Evolutionary conservation across 495 filamentous ascomycete genomes (phyloP).

Genomic region (Penicillium bialowiezense): DNA sequence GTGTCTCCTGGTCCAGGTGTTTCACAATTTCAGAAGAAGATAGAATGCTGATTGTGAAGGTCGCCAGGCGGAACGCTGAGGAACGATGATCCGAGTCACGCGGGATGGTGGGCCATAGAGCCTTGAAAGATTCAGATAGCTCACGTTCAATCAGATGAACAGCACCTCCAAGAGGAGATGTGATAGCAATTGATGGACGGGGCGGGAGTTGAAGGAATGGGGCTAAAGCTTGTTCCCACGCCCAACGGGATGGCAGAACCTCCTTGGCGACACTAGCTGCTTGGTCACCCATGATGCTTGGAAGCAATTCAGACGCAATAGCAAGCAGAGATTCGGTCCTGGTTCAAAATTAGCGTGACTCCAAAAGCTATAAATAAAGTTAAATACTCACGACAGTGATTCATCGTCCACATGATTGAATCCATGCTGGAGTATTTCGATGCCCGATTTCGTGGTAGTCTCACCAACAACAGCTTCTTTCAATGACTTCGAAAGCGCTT

Average conservation of each 20-base stretch:
- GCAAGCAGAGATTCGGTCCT: slow-evolving; percentile 53
- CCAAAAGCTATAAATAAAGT: too few species aligned
- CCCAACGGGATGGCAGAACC: slow-evolving; percentile 45
- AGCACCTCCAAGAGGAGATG: slow-evolving; percentile 65
- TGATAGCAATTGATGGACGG: slow-evolving; percentile 64
- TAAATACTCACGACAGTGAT: slow-evolving; percentile 50
- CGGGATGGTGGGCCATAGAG: slow-evolving; percentile 30
- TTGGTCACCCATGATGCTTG: slow-evolving; percentile 30
- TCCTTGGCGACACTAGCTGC: slow-evolving; percentile 28
- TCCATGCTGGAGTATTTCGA: slow-evolving; percentile 51
- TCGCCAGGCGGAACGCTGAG: slow-evolving; percentile 67
- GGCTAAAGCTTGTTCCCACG: slow-evolving; percentile 54
- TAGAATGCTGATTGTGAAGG: slow-evolving; percentile 61
- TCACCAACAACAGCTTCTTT: slow-evolving; percentile 37
- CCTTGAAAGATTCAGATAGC: slow-evolving; percentile 21
- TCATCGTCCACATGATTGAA: slow-evolving; percentile 48
- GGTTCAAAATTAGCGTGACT: slow-evolving; percentile 13
- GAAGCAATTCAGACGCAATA: slow-evolving; percentile 52
- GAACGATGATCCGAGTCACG: slow-evolving; percentile 69
- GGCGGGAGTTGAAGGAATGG: slow-evolving; percentile 58
- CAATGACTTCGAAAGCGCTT: slow-evolving; percentile 38
- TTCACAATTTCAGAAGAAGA: slow-evolving; percentile 25
- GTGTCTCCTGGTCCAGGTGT: slow-evolving; percentile 28
- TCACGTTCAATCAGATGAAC: slow-evolving; percentile 59
- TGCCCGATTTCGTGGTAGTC: slow-evolving; percentile 35